A percentile compares a stretch with the other conserved stretches of the same genome.
Evolutionary conservation across 2,329 filamentous ascomycete species (phyloP).

Genomic region (Elsinoe arachidis): DNA sequence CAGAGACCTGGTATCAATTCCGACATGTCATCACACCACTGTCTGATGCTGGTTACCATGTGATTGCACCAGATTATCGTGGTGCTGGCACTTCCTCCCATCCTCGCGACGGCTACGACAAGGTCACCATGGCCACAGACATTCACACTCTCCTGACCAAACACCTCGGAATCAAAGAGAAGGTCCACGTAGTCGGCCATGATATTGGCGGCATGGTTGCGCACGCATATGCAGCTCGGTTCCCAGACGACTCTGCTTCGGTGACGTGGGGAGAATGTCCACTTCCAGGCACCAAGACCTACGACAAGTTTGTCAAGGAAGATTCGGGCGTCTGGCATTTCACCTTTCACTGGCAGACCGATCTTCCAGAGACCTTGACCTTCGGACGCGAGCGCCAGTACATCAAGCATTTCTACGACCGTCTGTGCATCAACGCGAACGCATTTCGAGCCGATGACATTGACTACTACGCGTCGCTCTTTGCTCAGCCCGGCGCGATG

Average conservation of each 20-base stretch:
- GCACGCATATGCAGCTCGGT: constrained; percentile 33
- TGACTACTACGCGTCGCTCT: constrained; percentile 31
- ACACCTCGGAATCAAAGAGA: constrained; percentile 29
- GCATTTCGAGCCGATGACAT: constrained; percentile 31
- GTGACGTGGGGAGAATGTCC: constrained; percentile 38
- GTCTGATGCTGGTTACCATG: constrained; percentile 30
- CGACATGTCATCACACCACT: constrained; percentile 33
- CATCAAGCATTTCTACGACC: constrained; percentile 37
- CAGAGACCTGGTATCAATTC: constrained; percentile 40
- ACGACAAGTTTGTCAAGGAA: constrained; percentile 24
- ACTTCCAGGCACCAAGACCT: constrained; percentile 30
- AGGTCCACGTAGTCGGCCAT: constrained; percentile 38
- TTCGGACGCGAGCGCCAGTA: constrained; percentile 35
- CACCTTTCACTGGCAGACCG: constrained; percentile 33
- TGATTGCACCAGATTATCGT: constrained; percentile 34
- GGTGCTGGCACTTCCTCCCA: constrained; percentile 32
- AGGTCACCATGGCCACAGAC: constrained; percentile 34
- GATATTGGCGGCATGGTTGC: constrained; percentile 43
- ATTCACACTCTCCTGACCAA: constrained; percentile 26
- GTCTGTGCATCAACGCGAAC: constrained; percentile 29
- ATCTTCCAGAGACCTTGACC: constrained; percentile 34
- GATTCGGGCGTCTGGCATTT: constrained; percentile 33
- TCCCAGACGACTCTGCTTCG: constrained; percentile 28
- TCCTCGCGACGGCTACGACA: constrained; percentile 32
- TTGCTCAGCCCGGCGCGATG: constrained; percentile 29